Base-by-base conservation (phyloP, 2,329 filamentous ascomycete species). In the Fusarium citri region DNA sequence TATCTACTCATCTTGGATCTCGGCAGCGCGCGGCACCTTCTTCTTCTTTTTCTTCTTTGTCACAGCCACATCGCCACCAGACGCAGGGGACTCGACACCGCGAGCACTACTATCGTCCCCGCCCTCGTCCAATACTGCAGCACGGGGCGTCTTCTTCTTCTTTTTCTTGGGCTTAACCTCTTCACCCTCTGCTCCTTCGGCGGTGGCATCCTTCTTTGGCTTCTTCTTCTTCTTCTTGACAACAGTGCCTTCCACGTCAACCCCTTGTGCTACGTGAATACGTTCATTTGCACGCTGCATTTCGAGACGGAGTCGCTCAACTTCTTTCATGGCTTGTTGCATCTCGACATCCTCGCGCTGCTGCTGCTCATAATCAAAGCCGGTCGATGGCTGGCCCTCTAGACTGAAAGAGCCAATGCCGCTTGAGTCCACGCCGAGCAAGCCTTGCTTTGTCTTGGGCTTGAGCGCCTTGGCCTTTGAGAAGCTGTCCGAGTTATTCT, bases 371-470 rank as follows among this genome's bases (percentile, higher is more conserved):
- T 89, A 85, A 60, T 92, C 88, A 49, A 87, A 83, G 1, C 76
- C 76, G 40, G 72, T 71, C 45, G 73, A 69, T 8, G 81, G 78
- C n/a, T 77, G 69, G 50, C 72, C 78, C 50, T 91, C 88, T 2
- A 98, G 86, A 46, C 88, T 91, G 45, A 98, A 87, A 4, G 88
- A 83, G 2, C 89, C 89, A 5, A 99, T 88, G 43, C 90, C 91
- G 70, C 92, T 95, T 37, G 94, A 97, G 80, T 98, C 94, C 1
- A 98, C 92, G 69, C 94, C 89, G 2, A 99, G 86, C 2, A 98
- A 83, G 8, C 85, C 82, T 56, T 88, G 86, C 63, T 91, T 93
- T 18, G 83, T 77, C 65, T 91, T 93, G 15, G 84, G 76, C 69
- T 84, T 87, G 66, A 81, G 83, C 28, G 77, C 74, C 43, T 83